phyloP scores from a whole-genome alignment of 805 yeast species.

The Starmera amethionina region DNA sequence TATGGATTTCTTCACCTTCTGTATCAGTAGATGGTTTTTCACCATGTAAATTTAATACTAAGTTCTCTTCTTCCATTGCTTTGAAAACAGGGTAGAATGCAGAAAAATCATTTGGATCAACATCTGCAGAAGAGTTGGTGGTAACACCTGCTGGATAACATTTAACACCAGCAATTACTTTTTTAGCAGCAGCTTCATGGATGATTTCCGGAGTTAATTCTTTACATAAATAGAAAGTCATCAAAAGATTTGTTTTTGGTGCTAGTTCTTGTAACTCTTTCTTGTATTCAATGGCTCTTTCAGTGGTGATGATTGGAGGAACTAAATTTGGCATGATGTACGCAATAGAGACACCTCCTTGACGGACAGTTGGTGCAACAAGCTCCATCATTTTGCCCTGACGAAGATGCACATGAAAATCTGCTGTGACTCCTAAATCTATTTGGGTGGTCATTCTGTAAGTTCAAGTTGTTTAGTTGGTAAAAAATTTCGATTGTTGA shows the following conservation, averaged over 20 bases:
- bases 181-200: slow-evolving; percentile 59
- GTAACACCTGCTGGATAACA: slow-evolving; percentile 99
- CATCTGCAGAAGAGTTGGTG: slow-evolving; percentile 90
- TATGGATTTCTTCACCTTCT: slow-evolving; percentile 63
- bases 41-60: slow-evolving; percentile 88
- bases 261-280: slow-evolving; percentile 49
- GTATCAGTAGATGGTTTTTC: slow-evolving; percentile 71
- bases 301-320: slow-evolving; percentile 82
- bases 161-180: slow-evolving; percentile 78
- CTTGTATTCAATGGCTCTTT: slow-evolving; percentile 64
- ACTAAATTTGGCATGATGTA: slow-evolving; percentile 94
- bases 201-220: slow-evolving; percentile 82
- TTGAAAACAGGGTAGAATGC: slow-evolving; percentile 83
- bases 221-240: slow-evolving; percentile 78
- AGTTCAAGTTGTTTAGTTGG: background rate
- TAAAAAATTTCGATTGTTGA: no score
- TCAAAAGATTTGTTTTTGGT: slow-evolving; percentile 78
- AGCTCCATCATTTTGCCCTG: slow-evolving; percentile 90
- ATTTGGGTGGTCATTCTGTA: slow-evolving; percentile 3
- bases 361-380: slow-evolving; percentile 79
- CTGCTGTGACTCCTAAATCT: slow-evolving; percentile 67
- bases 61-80: slow-evolving; percentile 70
- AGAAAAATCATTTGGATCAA: slow-evolving; percentile 85
- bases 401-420: slow-evolving; percentile 93
- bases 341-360: slow-evolving; percentile 87